Base-by-base conservation (phyloP, 768 basidiomycete genomes). In the Trametes punicea region DNA sequence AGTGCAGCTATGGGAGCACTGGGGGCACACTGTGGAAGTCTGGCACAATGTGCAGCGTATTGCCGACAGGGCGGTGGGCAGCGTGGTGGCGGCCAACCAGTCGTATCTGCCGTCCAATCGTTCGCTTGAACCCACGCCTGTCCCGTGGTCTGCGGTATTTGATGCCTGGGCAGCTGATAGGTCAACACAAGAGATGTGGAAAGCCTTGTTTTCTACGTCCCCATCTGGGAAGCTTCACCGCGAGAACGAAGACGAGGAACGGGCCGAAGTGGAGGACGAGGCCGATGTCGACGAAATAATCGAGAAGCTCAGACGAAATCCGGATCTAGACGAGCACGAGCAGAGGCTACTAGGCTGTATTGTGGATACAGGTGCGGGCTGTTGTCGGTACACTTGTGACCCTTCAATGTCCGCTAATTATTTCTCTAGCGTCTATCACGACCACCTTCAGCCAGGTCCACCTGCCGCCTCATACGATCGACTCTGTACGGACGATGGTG, bases 401-500 rank as follows among this genome's bases (percentile, higher is more conserved):
- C n/a, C 8, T 26, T 57, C 56, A 23, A 62, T 38, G 40, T 60
- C 54, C 55, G 44, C 49, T 51, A 60, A 18, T 36, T 44, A 42
- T 36, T 25, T 61, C 40, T 49, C 46, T 38, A 91, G 90, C 70
- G 25, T 76, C 87, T 0, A 84, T 93, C 74, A 80, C 86, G 11
- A 95, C 93, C 7, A 84, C 89, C 0, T 97, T 96, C 70, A 77
- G 76, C 48, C 88, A 94, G 61, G 93, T 97, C 23, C 92, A 95
- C 69, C 79, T 98, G 39, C 93, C 94, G 9, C 70, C 82, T 16
- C 86, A 88, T 67, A 96, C 93, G 0, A 89, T 96, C 45, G 94
- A 98, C 70, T 88, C 92, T 21, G 85, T 98, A 39, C 83, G 95
- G 62, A 94, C 92, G 0, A 83, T 96, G 51, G 92, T 97, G 9